Evolutionary conservation across 2,329 filamentous ascomycete species (phyloP).

Genomic region (Clonostachys chloroleuca): DNA sequence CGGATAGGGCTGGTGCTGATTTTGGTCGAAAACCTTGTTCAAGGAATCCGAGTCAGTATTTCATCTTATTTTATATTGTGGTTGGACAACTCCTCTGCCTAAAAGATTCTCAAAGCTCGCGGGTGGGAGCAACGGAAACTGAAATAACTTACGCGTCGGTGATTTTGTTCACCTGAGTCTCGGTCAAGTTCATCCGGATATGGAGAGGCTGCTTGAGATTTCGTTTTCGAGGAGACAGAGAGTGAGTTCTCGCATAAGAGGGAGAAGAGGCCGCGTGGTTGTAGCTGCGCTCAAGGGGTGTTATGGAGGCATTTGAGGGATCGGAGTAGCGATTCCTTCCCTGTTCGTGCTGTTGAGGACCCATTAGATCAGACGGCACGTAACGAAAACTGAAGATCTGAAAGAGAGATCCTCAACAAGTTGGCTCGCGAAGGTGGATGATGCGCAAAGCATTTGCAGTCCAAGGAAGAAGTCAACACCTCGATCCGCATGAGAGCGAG

Average conservation of each 20-base stretch:
- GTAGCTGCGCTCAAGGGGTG: constrained; percentile 28
- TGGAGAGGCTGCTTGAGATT: constrained; percentile 30
- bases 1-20: not conserved
- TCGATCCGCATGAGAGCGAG: too few relatives aligned
- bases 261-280: constrained; percentile 19
- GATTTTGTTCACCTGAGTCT: constrained; percentile 41
- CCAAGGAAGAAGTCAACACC: too few relatives aligned
- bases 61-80: too few relatives aligned
- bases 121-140: too few relatives aligned
- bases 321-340: constrained; percentile 10
- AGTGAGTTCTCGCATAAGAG: constrained; percentile 17
- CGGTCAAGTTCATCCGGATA: constrained; percentile 42
- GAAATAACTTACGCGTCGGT: constrained; percentile 30
- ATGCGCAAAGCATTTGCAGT: too few relatives aligned
- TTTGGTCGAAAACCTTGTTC: constrained; percentile 20
- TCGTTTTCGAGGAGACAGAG: constrained; percentile 26
- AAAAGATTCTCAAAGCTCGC: too few relatives aligned
- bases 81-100: not conserved
- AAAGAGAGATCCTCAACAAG: too few relatives aligned
- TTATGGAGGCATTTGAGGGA: constrained; percentile 12
- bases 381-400: too few relatives aligned
- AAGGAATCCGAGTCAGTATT: too few relatives aligned
- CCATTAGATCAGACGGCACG: too few relatives aligned
- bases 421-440: too few relatives aligned
- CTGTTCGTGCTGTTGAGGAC: too few relatives aligned